A percentile compares a stretch with the other conserved stretches of the same genome.
phyloP scores from a whole-genome alignment of 257 asterid species.

The Haberlea rhodopensis region DNA sequence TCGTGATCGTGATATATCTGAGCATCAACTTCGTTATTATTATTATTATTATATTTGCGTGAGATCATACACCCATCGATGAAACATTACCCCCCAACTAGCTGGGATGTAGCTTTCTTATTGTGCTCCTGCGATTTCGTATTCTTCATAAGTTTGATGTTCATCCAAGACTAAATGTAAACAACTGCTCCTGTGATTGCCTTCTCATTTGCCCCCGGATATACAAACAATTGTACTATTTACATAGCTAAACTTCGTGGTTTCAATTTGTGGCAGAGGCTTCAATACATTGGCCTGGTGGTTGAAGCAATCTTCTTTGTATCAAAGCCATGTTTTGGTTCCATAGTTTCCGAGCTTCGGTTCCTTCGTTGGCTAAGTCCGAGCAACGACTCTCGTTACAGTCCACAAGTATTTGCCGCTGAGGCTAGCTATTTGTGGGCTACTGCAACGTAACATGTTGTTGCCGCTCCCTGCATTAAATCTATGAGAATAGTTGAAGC shows the following conservation, averaged over 20 bases:
- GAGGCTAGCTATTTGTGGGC: conserved; percentile 46
- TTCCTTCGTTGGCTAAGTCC: conserved; percentile 53
- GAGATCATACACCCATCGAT: no score
- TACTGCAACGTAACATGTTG: conserved; percentile 77
- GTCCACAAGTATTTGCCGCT: conserved; percentile 85
- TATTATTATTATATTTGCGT: no score
- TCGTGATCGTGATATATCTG: no score
- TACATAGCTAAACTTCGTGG: conserved; percentile 36
- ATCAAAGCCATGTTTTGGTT: conserved; percentile 59
- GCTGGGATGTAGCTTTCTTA: no score
- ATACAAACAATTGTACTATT: conserved; percentile 40
- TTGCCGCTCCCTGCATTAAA: conserved; percentile 93
- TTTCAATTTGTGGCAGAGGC: conserved; percentile 14
- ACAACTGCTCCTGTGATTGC: no score
- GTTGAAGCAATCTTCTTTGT: conserved; percentile 47
- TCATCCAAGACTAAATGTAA: no score
- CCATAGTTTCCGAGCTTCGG: conserved; percentile 57
- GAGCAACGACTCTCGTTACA: conserved; percentile 79
- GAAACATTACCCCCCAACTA: no score
- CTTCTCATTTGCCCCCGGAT: conserved; percentile 24
- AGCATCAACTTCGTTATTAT: no score
- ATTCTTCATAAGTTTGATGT: no score
- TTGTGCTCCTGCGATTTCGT: no score
- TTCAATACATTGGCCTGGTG: conserved; percentile 24
- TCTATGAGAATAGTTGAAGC: no score